phyloP scores from a whole-genome alignment of 2,329 filamentous ascomycete genomes.

The Diaporthe nobilis region DNA sequence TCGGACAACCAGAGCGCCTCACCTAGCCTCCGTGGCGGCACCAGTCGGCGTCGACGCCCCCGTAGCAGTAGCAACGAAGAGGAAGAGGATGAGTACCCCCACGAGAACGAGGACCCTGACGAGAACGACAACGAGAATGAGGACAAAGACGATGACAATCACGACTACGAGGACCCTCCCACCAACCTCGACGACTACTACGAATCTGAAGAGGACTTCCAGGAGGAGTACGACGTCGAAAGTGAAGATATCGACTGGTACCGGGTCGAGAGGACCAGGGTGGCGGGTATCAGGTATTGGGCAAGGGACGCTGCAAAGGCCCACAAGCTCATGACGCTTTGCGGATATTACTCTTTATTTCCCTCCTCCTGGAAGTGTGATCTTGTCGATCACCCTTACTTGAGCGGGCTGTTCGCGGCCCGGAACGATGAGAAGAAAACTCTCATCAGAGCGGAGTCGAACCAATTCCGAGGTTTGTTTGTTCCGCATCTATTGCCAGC shows the following conservation, averaged over 20 bases:
- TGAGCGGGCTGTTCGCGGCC: conserved; percentile 51
- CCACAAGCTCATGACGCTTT: conserved; percentile 53
- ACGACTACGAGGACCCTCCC: background rate
- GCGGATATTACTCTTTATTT: conserved; percentile 53
- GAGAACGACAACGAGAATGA: background rate
- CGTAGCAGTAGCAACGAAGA: background rate
- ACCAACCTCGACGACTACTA: conserved; percentile 15
- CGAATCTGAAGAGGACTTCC: conserved; percentile 31
- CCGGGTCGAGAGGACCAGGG: conserved; percentile 40
- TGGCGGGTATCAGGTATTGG: conserved; percentile 47
- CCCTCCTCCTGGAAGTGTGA: conserved; percentile 50
- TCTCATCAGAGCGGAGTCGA: conserved; percentile 47
- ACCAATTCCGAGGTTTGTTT: conserved; percentile 48
- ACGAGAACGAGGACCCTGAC: background rate
- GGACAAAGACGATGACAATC: conserved; percentile 18
- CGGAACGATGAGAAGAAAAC: conserved; percentile 44
- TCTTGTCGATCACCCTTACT: conserved; percentile 52
- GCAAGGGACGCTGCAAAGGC: conserved; percentile 50
- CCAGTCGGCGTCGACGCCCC: conserved; percentile 52
- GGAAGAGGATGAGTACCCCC: background rate
- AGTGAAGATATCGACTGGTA: conserved; percentile 22
- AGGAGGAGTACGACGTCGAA: conserved; percentile 36
- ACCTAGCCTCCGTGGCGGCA: conserved; percentile 31
- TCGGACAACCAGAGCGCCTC: background rate
- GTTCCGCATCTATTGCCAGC: background rate